phyloP scores from a whole-genome alignment of 108 stramenopile genomes.

The Nannochloropsis oceanica region DNA sequence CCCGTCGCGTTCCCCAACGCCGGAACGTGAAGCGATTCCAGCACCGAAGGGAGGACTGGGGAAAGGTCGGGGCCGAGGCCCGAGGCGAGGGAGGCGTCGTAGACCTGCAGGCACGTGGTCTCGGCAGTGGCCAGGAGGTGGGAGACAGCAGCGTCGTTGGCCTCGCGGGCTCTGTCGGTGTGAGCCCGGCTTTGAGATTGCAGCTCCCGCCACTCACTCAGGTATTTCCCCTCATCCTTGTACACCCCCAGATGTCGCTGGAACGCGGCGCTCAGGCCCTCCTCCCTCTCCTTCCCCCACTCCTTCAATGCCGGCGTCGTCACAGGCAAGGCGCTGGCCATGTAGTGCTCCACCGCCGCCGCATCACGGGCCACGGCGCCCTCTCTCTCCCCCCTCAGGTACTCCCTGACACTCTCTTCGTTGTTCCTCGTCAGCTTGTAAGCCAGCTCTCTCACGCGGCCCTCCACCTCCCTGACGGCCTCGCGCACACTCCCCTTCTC shows the following conservation, averaged over 20 bases:
- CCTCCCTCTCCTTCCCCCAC: neutral
- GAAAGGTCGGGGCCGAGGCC: neutral
- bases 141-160: neutral
- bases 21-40: neutral
- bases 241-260: neutral
- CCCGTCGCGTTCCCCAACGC: neutral
- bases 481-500: neutral
- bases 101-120: neutral
- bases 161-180: neutral
- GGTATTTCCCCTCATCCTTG: neutral
- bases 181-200: neutral
- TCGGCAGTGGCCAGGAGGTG: neutral
- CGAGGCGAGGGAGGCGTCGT: neutral
- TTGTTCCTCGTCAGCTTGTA: neutral
- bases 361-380: neutral
- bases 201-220: neutral
- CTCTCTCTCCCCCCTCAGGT: neutral
- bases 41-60: neutral
- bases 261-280: neutral
- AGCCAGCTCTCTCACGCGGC: neutral
- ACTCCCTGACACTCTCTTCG: neutral
- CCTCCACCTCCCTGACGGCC: neutral
- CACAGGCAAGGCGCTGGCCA: neutral
- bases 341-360: neutral
- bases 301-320: neutral